Percentiles rank a stretch among this genome's conserved stretches.
phyloP scores from a whole-genome alignment of 768 basidiomycete species.

The Termitomyces sp. region DNA sequence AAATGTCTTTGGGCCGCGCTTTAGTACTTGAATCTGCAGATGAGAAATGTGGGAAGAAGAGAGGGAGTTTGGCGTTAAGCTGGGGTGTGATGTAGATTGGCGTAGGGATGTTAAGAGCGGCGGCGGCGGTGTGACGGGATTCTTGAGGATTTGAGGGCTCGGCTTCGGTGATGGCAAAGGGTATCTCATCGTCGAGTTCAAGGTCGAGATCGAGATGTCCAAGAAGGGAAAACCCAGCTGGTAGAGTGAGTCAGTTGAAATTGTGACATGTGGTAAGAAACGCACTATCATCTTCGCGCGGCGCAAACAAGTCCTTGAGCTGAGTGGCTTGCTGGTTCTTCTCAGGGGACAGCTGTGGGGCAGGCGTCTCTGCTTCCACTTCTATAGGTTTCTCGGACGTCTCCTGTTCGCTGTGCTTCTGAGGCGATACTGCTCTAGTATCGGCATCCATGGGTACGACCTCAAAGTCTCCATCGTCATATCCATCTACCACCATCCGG shows the following conservation, averaged over 20 bases:
- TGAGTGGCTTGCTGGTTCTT: constrained; percentile 24
- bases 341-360: constrained; percentile 4
- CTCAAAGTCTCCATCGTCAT: constrained; percentile 24
- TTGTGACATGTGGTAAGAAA: constrained; percentile 1
- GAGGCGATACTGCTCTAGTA: neutral
- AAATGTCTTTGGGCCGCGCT: constrained; percentile 40
- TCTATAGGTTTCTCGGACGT: constrained; percentile 15
- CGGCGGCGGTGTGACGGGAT: constrained; percentile 20
- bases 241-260: neutral
- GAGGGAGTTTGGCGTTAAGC: constrained; percentile 50
- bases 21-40: constrained; percentile 22
- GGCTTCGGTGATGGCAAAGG: constrained; percentile 18
- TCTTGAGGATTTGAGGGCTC: neutral
- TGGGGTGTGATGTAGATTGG: constrained; percentile 23
- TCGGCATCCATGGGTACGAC: constrained; percentile 11
- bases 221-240: constrained; percentile 73
- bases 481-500: constrained; percentile 21
- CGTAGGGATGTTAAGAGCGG: constrained; percentile 6
- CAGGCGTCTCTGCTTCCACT: constrained; percentile 10
- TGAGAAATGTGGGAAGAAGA: constrained; percentile 59
- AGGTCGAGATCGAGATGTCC: constrained; percentile 68
- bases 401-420: constrained; percentile 9
- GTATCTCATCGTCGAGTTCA: constrained; percentile 15
- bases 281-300: constrained; percentile 64
- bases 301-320: constrained; percentile 74